These are phyloP conservation scores for Mortierella sp. DNA, from an alignment of 371 early-diverging fungal genomes.

Conservation along the genomic window DNA sequence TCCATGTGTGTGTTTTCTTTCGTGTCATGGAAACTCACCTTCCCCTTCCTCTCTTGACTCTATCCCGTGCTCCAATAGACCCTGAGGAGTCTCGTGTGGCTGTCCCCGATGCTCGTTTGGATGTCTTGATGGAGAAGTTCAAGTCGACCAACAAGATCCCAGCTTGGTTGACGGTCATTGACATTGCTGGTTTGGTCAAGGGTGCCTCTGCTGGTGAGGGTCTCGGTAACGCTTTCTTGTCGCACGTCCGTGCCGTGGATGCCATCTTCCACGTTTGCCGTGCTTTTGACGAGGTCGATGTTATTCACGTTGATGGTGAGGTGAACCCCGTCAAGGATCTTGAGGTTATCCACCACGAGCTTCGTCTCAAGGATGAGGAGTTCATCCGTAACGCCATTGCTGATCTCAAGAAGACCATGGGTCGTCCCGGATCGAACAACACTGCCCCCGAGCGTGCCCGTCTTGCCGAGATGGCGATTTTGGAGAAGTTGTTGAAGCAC, in stretches of 20 bases:
- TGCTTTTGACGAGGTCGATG: slow-evolving; percentile 85
- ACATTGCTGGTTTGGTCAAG: slow-evolving; percentile 97
- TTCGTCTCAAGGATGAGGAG: slow-evolving; percentile 90
- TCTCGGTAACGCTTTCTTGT: slow-evolving; percentile 93
- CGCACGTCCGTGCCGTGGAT: slow-evolving; percentile 91
- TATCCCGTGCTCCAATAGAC: slow-evolving; percentile 55
- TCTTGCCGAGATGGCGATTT: slow-evolving; percentile 36
- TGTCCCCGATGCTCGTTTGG: slow-evolving; percentile 87
- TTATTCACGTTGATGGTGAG: slow-evolving; percentile 91
- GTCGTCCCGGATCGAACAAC: slow-evolving; percentile 36
- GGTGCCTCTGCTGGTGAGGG: slow-evolving; percentile 86
- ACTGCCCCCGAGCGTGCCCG: slow-evolving; percentile 47
- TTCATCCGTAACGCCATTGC: slow-evolving; percentile 65
- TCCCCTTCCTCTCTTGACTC: not conserved
- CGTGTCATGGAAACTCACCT: not conserved
- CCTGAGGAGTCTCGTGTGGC: slow-evolving; percentile 85
- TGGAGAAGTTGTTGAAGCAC: slow-evolving; percentile 59
- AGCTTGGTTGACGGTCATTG: slow-evolving; percentile 84
- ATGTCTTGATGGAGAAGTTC: slow-evolving; percentile 75
- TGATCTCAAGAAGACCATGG: slow-evolving; percentile 58
- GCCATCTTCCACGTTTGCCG: slow-evolving; percentile 94
- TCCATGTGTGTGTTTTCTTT: too few relatives aligned
- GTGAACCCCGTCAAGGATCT: slow-evolving; percentile 93
- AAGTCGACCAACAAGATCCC: slow-evolving; percentile 72
- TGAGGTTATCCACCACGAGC: slow-evolving; percentile 90